A percentile compares a stretch with the other conserved stretches of the same genome.
These are phyloP conservation scores for Paecilomyces sp. DNA, from an alignment of 2,329 filamentous ascomycete genomes.

Conservation along the genomic window DNA sequence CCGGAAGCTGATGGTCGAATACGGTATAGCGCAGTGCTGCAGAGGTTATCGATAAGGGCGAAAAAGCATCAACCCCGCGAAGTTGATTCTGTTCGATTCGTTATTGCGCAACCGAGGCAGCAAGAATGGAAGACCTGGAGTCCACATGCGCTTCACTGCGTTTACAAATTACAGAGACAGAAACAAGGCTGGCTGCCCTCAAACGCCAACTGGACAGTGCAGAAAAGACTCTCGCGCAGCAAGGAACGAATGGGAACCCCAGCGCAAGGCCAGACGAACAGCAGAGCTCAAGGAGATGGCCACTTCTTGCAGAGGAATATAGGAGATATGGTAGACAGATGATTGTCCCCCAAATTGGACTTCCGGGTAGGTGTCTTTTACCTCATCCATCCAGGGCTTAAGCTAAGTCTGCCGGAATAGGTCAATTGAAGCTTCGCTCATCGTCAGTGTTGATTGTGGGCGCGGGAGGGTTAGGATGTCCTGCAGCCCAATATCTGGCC, in stretches of 20 bases:
- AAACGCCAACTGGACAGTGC: slow-evolving; percentile 27
- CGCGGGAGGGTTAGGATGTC: slow-evolving; percentile 83
- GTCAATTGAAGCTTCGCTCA: slow-evolving; percentile 65
- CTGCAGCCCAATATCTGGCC: slow-evolving; percentile 85
- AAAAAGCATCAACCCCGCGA: background rate
- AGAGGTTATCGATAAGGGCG: background rate
- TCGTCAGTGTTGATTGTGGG: slow-evolving; percentile 75
- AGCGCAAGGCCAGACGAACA: background rate
- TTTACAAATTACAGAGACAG: slow-evolving; percentile 29
- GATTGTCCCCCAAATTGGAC: slow-evolving; percentile 74
- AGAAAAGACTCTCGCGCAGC: slow-evolving; percentile 14
- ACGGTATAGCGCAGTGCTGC: background rate
- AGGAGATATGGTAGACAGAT: slow-evolving; percentile 83
- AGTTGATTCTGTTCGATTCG: background rate
- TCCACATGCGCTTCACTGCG: slow-evolving; percentile 24
- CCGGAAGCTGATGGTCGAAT: background rate
- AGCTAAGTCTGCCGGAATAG: slow-evolving; percentile 34
- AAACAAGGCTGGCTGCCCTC: slow-evolving; percentile 26
- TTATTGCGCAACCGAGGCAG: background rate
- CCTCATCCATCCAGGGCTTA: background rate
- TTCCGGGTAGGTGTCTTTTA: slow-evolving; percentile 53
- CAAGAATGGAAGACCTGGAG: slow-evolving; percentile 15
- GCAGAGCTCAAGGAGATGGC: slow-evolving; percentile 48
- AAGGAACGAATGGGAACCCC: background rate
- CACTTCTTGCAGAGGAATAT: slow-evolving; percentile 66